Base-by-base conservation (phyloP, 2,329 filamentous ascomycete genomes). In the Sporothrix globosa region DNA sequence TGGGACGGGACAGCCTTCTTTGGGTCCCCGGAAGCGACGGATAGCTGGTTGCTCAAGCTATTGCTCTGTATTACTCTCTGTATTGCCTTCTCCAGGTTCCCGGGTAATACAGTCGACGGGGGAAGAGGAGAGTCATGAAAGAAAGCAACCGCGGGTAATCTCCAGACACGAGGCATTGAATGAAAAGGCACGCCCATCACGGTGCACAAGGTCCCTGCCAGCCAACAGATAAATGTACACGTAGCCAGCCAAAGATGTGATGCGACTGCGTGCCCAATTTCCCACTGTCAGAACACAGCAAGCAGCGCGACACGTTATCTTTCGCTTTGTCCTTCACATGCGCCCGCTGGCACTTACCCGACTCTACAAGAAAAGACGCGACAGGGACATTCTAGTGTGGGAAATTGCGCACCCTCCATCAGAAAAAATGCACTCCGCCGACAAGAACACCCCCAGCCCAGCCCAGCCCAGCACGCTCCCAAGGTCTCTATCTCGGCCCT, bases 361-460 rank as follows among this genome's bases (percentile, higher is more conserved):
- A 63, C 60, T 63, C 44, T 24, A 50, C n/a, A 44, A 24, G 61
- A n/a, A n/a, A 4, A 27, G 58, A 27, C 39, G 58, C 39, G 58
- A 63, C 58, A 34, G 58, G 58, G 39, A 39, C 58, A 63, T 50
- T 61, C 11, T n/a, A 10, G 44, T 34, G 41, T 17, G 11, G 68
- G 68, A 69, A 65, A 69, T 69, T 69, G 58, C 68, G 50, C 48
- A 69, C 68, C 68, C 68, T 69, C 68, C 68, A 69, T 58, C 68
- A 63, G 30, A 24, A 13, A 44, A 13, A 17, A 44, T 13, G 41
- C 14, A 14, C 41, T 44, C 41, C 34, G 34, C 34, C 34, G 34
- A 34, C 34, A 34, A 34, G 34, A 7, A 34, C 34, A 9, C 34
- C 14, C 34, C 14, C 61, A 63, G 39, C 14, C 2, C 24, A 27